phyloP scores from a whole-genome alignment of 1,284 basidiomycete genomes.

The Ustilago tritici region DNA sequence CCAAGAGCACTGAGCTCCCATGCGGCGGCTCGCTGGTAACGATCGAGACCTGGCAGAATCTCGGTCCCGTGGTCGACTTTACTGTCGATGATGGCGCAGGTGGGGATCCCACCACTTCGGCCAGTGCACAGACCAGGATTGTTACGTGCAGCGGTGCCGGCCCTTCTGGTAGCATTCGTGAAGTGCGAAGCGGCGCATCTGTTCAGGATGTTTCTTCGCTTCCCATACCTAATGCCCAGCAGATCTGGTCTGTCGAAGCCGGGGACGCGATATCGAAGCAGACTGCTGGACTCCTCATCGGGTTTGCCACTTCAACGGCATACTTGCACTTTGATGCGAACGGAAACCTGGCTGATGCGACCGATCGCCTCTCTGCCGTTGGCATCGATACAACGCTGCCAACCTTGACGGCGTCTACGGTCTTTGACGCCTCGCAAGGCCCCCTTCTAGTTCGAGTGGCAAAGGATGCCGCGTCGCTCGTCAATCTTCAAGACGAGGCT shows the following conservation, averaged over 20 bases:
- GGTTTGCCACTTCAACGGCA: constrained; percentile 32
- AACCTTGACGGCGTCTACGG: constrained; percentile 21
- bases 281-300: constrained; percentile 31
- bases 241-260: constrained; percentile 37
- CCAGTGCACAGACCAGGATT: constrained; percentile 77
- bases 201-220: constrained; percentile 75
- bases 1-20: constrained; percentile 14
- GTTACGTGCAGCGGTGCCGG: constrained; percentile 89
- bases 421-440: constrained; percentile 2
- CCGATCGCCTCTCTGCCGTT: constrained; percentile 16
- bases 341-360: constrained; percentile 41
- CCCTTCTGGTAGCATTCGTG: constrained; percentile 82
- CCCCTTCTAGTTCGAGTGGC: constrained; percentile 22
- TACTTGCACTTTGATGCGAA: constrained; percentile 29
- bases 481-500: constrained; percentile 12
- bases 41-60: constrained; percentile 64
- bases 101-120: constrained; percentile 31
- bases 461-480: constrained; percentile 19
- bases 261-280: constrained; percentile 12
- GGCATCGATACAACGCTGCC: constrained; percentile 15
- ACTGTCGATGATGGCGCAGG: constrained; percentile 81
- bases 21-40: constrained; percentile 14
- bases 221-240: constrained; percentile 26
- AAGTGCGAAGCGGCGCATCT: constrained; percentile 87
- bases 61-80: constrained; percentile 90